Evolutionary conservation across 257 asterid genomes (phyloP), one percentile per base, ranked within the genome.

Genomic region (Solanum tarapatanum): DNA sequence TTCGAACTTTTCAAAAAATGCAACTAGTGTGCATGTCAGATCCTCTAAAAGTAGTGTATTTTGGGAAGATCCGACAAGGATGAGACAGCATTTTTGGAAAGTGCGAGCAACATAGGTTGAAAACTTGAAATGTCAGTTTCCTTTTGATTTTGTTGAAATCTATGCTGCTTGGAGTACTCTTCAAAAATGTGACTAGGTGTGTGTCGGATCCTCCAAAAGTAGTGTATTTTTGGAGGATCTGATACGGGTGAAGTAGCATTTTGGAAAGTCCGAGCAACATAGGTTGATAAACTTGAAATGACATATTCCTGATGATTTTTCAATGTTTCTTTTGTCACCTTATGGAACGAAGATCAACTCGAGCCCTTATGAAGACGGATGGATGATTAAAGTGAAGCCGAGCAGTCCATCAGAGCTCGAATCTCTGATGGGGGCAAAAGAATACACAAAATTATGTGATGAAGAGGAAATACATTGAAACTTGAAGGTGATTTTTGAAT

Each of bases 311-410:
- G 23, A 37, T 7, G 48, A 30, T n/a, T 21, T 69, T 39, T 68
- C 17, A 16, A 74, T 39, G 69, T 33, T 37, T 58, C 16, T 21
- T 58, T 7, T 64, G 1, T 64, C 55, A 79, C 45, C 87, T 75
- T 60, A 62, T 55, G 48, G 16, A 66, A 76, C 89, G 92, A 91
- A 95, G 98, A 93, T 95, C 68, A 95, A 96, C 69, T 55, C 94
- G 48, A 93, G 97, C 88, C 98, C 99, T 41, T 96, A 94, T 87
- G 98, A 94, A 87, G 97, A 93, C 8, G 98, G 99, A 35, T 96
- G 99, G 99, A 95, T 96, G 97, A 95, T 96, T 68, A 96, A 96
- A 87, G 93, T 95, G 94, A 95, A 95, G 91, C 98, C 99, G 4
- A 91, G 89, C 87, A 91, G 64, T 84, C 92, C 97, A 39, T 91